Percentiles rank a stretch among this genome's conserved stretches.
Evolutionary conservation across 2,329 filamentous ascomycete species (phyloP).

Genomic region (Decorospora gaudefroyi): DNA sequence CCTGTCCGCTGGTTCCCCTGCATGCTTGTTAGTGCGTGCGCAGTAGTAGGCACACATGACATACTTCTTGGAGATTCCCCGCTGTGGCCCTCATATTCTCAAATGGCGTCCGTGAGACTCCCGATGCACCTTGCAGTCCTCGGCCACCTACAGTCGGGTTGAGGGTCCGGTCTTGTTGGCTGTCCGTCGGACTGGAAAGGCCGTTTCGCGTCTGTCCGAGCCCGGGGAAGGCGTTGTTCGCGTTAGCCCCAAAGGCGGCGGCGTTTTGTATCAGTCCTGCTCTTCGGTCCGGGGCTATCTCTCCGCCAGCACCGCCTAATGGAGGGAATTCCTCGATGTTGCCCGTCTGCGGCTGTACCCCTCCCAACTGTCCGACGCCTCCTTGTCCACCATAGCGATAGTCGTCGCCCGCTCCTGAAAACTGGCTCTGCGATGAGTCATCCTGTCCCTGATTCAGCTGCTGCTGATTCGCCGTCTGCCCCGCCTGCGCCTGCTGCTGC

Average conservation of each 20-base stretch:
- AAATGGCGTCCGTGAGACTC: slow-evolving; percentile 40
- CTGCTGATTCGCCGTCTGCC: slow-evolving; percentile 49
- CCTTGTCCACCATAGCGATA: slow-evolving; percentile 62
- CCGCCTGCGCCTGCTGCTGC: slow-evolving; percentile 32
- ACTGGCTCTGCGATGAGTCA: slow-evolving; percentile 55
- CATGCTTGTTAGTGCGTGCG: neutral
- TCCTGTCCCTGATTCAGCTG: slow-evolving; percentile 50
- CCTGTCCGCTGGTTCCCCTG: slow-evolving; percentile 35
- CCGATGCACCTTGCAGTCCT: slow-evolving; percentile 26
- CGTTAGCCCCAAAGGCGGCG: slow-evolving; percentile 49
- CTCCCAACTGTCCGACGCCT: slow-evolving; percentile 57
- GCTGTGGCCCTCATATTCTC: slow-evolving; percentile 37
- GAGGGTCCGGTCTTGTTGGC: slow-evolving; percentile 42
- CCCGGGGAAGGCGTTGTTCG: slow-evolving; percentile 49
- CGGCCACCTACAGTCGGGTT: slow-evolving; percentile 39
- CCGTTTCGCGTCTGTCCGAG: slow-evolving; percentile 53
- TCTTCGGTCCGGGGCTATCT: slow-evolving; percentile 57
- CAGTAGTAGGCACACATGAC: slow-evolving; percentile 7
- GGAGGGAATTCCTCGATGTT: slow-evolving; percentile 66
- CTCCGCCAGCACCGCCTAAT: slow-evolving; percentile 58
- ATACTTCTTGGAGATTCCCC: slow-evolving; percentile 45
- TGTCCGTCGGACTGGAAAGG: slow-evolving; percentile 46
- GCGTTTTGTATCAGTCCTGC: slow-evolving; percentile 57
- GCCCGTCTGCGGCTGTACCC: slow-evolving; percentile 58
- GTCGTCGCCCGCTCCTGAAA: slow-evolving; percentile 58